Percentiles rank a stretch among this genome's conserved stretches.
phyloP scores from a whole-genome alignment of 345 rosid species.

The Citrus glauca region DNA sequence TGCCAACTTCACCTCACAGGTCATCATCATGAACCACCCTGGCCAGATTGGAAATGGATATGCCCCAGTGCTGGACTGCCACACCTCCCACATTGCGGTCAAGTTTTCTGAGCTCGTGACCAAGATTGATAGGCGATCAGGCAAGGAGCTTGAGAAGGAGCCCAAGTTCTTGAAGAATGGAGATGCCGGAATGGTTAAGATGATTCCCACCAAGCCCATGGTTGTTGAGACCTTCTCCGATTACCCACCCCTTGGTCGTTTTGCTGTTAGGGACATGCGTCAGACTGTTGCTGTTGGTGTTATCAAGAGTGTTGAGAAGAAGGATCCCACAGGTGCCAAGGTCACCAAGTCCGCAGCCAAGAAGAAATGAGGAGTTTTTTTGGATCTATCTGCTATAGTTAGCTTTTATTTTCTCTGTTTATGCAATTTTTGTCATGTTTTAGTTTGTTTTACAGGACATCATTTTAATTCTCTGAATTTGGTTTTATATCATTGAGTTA shows the following conservation, averaged over 20 bases:
- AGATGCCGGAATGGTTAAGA: slow-evolving; percentile 56
- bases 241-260: slow-evolving; percentile 15
- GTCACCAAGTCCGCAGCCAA: slow-evolving; percentile 12
- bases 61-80: slow-evolving; percentile 54
- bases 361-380: background rate
- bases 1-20: slow-evolving; percentile 46
- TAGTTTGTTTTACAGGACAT: background rate
- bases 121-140: slow-evolving; percentile 64
- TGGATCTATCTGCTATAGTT: background rate
- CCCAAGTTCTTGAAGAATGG: slow-evolving; percentile 66
- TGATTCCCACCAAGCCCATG: slow-evolving; percentile 45
- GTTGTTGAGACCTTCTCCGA: slow-evolving; percentile 34
- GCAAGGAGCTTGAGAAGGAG: slow-evolving; percentile 64
- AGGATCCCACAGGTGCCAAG: slow-evolving; percentile 17
- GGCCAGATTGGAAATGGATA: slow-evolving; percentile 60
- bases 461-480: background rate
- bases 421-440: background rate
- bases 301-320: slow-evolving; percentile 20
- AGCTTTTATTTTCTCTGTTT: background rate
- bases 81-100: slow-evolving; percentile 58
- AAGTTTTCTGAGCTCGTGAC: slow-evolving; percentile 58
- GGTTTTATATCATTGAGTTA: background rate
- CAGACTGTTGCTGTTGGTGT: slow-evolving; percentile 17
- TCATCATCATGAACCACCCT: slow-evolving; percentile 64
- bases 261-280: slow-evolving; percentile 16